phyloP scores from a whole-genome alignment of 441 rosid genomes.

The Aleurites moluccanus region DNA sequence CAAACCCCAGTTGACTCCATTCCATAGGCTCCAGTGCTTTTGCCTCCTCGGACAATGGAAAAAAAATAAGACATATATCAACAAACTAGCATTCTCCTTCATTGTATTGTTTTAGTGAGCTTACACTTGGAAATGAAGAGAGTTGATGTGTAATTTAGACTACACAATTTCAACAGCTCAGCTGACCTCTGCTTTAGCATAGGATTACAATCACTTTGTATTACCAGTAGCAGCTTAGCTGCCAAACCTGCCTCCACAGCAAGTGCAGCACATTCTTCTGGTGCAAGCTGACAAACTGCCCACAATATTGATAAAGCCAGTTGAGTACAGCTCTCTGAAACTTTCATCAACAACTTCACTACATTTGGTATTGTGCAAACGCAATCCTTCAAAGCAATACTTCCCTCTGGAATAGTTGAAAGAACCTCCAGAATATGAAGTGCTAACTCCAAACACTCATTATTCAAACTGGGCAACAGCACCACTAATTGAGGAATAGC shows the following conservation, averaged over 20 bases:
- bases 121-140: constrained; percentile 84
- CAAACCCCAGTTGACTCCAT: constrained; percentile 12
- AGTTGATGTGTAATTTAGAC: constrained; percentile 70
- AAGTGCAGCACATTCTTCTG: constrained; percentile 62
- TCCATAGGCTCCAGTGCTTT: constrained; percentile 14
- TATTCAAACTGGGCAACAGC: constrained; percentile 55
- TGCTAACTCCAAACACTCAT: constrained; percentile 67
- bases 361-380: constrained; percentile 56
- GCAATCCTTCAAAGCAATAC: constrained; percentile 68
- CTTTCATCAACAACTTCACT: constrained; percentile 69
- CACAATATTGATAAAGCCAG: constrained; percentile 64
- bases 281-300: constrained; percentile 69
- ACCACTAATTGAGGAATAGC: constrained; percentile 71
- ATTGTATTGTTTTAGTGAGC: constrained; percentile 81
- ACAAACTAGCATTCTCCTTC: constrained; percentile 25
- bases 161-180: constrained; percentile 79
- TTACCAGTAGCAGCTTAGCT: constrained; percentile 78
- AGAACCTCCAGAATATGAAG: constrained; percentile 57
- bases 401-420: constrained; percentile 61
- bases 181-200: constrained; percentile 73
- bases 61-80: constrained; percentile 16
- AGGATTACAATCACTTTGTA: constrained; percentile 78
- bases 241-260: constrained; percentile 86
- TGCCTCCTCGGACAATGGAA: constrained; percentile 7
- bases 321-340: constrained; percentile 73